These are phyloP conservation scores for Zopfia rhizophila DNA, from an alignment of 2,329 filamentous ascomycete genomes.

Conservation along the genomic window DNA sequence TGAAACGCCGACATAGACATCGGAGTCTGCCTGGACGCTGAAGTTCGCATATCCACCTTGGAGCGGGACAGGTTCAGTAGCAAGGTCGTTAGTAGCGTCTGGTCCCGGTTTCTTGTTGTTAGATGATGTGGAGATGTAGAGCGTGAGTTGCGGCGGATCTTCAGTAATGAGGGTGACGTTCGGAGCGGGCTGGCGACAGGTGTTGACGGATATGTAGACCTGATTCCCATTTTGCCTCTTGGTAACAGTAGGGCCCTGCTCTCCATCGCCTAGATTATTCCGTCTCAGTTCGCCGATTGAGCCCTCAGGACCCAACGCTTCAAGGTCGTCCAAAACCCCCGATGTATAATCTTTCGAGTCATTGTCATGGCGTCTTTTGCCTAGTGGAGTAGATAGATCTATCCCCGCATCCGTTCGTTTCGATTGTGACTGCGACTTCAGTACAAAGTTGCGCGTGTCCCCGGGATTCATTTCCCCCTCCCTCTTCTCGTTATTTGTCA, in stretches of 20 bases:
- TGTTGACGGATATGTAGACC: slow-evolving; percentile 87
- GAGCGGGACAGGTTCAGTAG: slow-evolving; percentile 62
- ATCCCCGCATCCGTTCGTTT: slow-evolving; percentile 41
- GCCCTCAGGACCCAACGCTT: no score
- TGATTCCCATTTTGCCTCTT: slow-evolving; percentile 47
- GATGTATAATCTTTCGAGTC: slow-evolving; percentile 23
- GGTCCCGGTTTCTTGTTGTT: slow-evolving; percentile 75
- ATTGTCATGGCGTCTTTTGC: no score
- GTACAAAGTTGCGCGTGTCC: slow-evolving; percentile 70
- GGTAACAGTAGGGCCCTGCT: no score
- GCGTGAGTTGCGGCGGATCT: slow-evolving; percentile 72
- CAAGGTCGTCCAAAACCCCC: slow-evolving; percentile 11
- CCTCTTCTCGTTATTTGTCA: slow-evolving; percentile 73
- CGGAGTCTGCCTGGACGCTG: slow-evolving; percentile 68
- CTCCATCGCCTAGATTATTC: slow-evolving; percentile 17
- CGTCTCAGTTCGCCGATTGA: slow-evolving; percentile 31
- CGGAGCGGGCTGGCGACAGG: slow-evolving; percentile 78
- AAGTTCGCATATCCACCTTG: slow-evolving; percentile 76
- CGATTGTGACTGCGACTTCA: slow-evolving; percentile 66
- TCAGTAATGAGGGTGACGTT: slow-evolving; percentile 59
- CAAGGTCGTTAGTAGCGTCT: slow-evolving; percentile 57
- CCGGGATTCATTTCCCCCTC: slow-evolving; percentile 71
- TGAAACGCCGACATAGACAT: slow-evolving; percentile 80
- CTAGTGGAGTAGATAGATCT: slow-evolving; percentile 39
- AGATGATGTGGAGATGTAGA: slow-evolving; percentile 77